Evolutionary conservation across 768 basidiomycete genomes (phyloP), one percentile per base, ranked within the genome.

Genomic region (Pleurotus djamor): DNA sequence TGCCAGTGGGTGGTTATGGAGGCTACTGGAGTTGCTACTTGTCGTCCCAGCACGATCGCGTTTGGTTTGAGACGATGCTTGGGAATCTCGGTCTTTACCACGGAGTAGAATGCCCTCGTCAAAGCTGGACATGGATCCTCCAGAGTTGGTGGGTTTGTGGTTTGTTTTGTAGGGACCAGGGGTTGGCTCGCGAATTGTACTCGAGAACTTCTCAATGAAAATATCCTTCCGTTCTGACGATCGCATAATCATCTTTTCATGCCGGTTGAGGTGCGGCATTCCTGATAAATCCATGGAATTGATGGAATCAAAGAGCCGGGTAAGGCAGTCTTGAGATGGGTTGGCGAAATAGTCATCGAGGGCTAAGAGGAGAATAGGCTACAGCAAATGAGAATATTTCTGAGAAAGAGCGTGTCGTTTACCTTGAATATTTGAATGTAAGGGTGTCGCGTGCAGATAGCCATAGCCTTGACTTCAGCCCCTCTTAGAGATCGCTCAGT

Each of bases 341-440:
- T 89, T 82, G 28, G 83, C 77, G 71, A 96, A 94, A 74, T 98
- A 99, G 72, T 98, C 94, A 69, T 98, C 94, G 48, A 99, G 82
- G 4, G 96, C 96, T 67, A 98, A 88, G 2, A 97, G 78, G 8
- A 99, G 85, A 52, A 98, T 85, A 13, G 96, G 96, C 95, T 97
- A 66, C n/a, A 10, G 57, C 38, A 59, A 34, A 44, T 57, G 51
- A 48, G 45, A 61, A 3, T 34, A 38, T 14, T 43, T 7, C 41
- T 7, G 8, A n/a, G 52, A 45, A 28, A 9, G 56, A 17, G 35
- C 49, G 36, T 3, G 8, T 33, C 2, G 64, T 79, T 61, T 59
- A 89, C 94, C 83, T 96, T 95, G 83, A 94, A 97, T 64, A 97
- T 92, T 66, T 97, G 94, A 60, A 98, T 94, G 71, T 91, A 97